Evolutionary conservation across 306 rosid genomes (phyloP), one percentile per base, ranked within the genome.

Genomic region (Geum urbanum): DNA sequence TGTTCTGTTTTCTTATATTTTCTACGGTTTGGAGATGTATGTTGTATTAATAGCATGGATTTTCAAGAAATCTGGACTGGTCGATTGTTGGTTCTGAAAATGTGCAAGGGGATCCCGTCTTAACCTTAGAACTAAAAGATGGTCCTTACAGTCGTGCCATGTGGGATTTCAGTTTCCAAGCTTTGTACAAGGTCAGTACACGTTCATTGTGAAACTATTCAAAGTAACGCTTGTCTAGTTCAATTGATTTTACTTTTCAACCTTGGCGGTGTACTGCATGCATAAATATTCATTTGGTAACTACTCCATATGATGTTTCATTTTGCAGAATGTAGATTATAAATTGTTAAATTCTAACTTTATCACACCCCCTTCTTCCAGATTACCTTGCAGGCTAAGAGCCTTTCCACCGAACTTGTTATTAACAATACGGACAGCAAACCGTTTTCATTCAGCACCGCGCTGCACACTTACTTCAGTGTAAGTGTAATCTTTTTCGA

Each of bases 151-250:
- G 90, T 79, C 95, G 86, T 32, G 84, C 89, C 74, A 90, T 90
- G 75, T 94, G 98, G 98, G 97, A 94, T 88, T 90, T 85, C 77
- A 70, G 96, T 82, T 88, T 94, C 71, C 98, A 83, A 75, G 98
- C 92, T 75, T 82, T 88, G 77, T 94, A 62, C 86, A 88, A 90
- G 97, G 98, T 90, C 56, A 55, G 75, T 68, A 75, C 78, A 20
- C 78, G 18, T 66, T 64, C 37, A 59, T 64, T 52, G 52, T 47
- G 46, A 52, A 51, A 20, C 15, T 73, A 32, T 32, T 2, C 37
- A 32, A 32, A 32, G 37, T 32, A 45, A 43, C 44, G 49, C 47
- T 78, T 73, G 20, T 60, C 67, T 82, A 63, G 27, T 41, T 45
- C 27, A 66, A 19, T 47, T 40, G 51, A 6, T 18, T 44, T 14